Conservation (phyloP, 345 rosid species). For the Kernera saxatilis region DNA sequence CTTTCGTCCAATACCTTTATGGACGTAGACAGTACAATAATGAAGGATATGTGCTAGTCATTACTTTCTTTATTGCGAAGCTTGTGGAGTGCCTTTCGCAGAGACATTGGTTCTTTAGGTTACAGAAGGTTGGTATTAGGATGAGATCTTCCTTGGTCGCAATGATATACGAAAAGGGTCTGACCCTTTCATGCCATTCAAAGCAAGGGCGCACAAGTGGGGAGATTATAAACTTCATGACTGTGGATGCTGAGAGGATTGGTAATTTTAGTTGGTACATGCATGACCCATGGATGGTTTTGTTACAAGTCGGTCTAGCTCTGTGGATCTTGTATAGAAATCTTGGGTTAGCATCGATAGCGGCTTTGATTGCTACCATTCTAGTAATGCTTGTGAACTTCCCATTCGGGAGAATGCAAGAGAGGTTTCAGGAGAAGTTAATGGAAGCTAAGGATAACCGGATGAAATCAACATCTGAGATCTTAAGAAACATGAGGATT, state of each 20-base stretch:
- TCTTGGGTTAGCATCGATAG: slow-evolving; percentile 55
- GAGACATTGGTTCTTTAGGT: slow-evolving; percentile 56
- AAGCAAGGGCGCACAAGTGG: slow-evolving; percentile 59
- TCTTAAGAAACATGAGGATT: slow-evolving; percentile 67
- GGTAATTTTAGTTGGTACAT: slow-evolving; percentile 51
- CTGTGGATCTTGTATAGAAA: slow-evolving; percentile 50
- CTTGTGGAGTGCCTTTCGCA: slow-evolving; percentile 50
- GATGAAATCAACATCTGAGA: slow-evolving; percentile 65
- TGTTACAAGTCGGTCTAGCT: slow-evolving; percentile 50
- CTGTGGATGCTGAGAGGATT: slow-evolving; percentile 63
- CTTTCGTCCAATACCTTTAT: slow-evolving; percentile 51
- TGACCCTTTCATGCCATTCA: slow-evolving; percentile 51
- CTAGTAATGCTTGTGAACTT: slow-evolving; percentile 49
- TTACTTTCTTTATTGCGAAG: slow-evolving; percentile 51
- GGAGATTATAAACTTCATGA: slow-evolving; percentile 67
- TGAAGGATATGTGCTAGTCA: slow-evolving; percentile 55
- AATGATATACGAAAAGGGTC: slow-evolving; percentile 56
- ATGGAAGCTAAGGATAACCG: slow-evolving; percentile 65
- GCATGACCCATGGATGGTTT: slow-evolving; percentile 59
- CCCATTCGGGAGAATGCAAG: slow-evolving; percentile 54
- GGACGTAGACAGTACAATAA: slow-evolving; percentile 41
- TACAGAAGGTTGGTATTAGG: slow-evolving; percentile 49
- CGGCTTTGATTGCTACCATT: slow-evolving; percentile 48
- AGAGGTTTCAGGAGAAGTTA: slow-evolving; percentile 61
- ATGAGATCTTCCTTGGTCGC: slow-evolving; percentile 44